These are phyloP conservation scores for Colletotrichum sublineola DNA, from an alignment of 2,329 filamentous ascomycete genomes.

Conservation along the genomic window DNA sequence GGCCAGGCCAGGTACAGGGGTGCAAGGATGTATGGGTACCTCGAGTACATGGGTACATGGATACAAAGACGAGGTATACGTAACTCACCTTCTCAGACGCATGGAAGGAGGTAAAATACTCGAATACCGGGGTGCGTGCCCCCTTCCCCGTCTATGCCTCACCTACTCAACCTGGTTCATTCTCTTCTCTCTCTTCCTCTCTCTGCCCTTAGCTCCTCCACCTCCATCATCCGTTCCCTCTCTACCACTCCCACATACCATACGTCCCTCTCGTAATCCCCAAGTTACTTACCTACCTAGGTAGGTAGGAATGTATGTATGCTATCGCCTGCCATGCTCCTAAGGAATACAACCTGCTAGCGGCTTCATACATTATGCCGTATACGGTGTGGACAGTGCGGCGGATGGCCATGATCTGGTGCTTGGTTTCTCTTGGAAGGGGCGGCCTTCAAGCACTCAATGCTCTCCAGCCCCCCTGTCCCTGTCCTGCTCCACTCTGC, in stretches of 20 bases:
- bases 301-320: background rate
- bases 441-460: constrained; percentile 4
- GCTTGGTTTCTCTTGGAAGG: constrained; percentile 11
- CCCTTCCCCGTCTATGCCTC: constrained; percentile 10
- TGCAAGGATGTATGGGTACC: constrained; percentile 18
- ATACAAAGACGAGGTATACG: background rate
- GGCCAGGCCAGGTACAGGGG: background rate
- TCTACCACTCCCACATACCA: constrained; percentile 8
- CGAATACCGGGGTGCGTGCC: constrained; percentile 24
- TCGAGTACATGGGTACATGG: background rate
- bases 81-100: constrained; percentile 3
- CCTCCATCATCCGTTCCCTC: constrained; percentile 1
- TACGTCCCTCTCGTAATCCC: background rate
- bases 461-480: background rate
- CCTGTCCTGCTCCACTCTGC: constrained; percentile 11
- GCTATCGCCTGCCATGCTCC: background rate
- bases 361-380: constrained; percentile 3
- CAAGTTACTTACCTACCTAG: too few relatives aligned
- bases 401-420: background rate
- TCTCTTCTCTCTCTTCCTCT: constrained; percentile 23
- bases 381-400: background rate
- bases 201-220: background rate
- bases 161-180: background rate
- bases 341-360: constrained; percentile 4
- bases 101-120: constrained; percentile 9